These are phyloP conservation scores for Coniochaeta prunicola DNA, from an alignment of 2,329 filamentous ascomycete genomes.

Conservation along the genomic window DNA sequence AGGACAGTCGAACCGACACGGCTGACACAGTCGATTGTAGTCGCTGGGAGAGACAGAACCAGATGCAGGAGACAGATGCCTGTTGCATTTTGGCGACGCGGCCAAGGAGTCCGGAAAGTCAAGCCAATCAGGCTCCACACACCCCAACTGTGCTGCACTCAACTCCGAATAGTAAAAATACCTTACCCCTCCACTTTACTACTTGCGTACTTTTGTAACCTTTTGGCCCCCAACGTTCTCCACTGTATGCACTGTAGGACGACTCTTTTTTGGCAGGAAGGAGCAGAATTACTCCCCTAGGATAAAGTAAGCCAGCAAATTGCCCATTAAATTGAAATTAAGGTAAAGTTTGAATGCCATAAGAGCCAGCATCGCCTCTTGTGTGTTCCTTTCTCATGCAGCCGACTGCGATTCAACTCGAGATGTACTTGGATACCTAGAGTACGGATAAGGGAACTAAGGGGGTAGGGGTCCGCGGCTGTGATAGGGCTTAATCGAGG, in stretches of 20 bases:
- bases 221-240: background rate
- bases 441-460: too few species aligned
- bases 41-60: too few species aligned
- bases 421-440: background rate
- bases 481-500: background rate
- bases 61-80: too few species aligned
- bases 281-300: background rate
- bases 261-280: background rate
- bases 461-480: background rate
- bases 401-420: background rate
- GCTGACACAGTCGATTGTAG: too few species aligned
- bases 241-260: background rate
- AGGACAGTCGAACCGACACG: too few species aligned
- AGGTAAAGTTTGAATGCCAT: too few species aligned
- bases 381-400: background rate
- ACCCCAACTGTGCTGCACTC: too few species aligned
- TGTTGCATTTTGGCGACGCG: background rate
- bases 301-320: background rate
- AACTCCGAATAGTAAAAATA: too few species aligned
- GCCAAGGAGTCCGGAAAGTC: background rate
- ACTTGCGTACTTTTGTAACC: background rate
- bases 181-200: too few species aligned
- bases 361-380: too few species aligned
- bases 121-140: background rate
- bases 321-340: too few species aligned